phyloP scores from a whole-genome alignment of 768 basidiomycete species.

The Kwoniella mangroviensis region DNA sequence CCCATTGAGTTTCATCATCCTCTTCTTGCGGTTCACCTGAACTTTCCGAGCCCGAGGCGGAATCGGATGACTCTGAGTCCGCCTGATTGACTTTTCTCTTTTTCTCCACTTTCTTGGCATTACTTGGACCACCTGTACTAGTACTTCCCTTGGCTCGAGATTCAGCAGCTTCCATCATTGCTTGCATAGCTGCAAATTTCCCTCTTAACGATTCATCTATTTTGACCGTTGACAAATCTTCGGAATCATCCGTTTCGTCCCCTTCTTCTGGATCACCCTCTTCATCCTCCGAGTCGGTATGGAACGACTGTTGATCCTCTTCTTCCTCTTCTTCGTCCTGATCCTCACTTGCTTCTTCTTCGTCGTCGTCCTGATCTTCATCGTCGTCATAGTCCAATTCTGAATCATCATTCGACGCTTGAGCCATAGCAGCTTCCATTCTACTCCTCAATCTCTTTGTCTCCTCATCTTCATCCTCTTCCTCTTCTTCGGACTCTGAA shows the following conservation, averaged over 20 bases:
- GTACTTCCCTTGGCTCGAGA: slow-evolving; percentile 8
- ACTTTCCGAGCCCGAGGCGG: not conserved
- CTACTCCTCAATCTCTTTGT: slow-evolving; percentile 20
- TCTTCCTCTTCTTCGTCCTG: slow-evolving; percentile 8
- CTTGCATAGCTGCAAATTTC: slow-evolving; percentile 22
- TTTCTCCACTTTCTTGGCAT: slow-evolving; percentile 5
- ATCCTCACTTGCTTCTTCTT: slow-evolving; percentile 2
- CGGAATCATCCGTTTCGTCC: slow-evolving; percentile 23
- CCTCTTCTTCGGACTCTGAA: slow-evolving; percentile 18
- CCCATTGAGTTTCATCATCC: slow-evolving; percentile 31
- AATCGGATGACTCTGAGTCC: not conserved
- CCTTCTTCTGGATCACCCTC: slow-evolving; percentile 6
- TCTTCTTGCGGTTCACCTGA: slow-evolving; percentile 1
- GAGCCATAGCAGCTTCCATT: slow-evolving; percentile 39
- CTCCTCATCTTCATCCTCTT: slow-evolving; percentile 30
- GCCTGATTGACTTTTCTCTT: slow-evolving; percentile 11
- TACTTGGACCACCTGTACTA: slow-evolving; percentile 15
- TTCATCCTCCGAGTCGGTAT: slow-evolving; percentile 22
- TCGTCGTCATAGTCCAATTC: slow-evolving; percentile 23
- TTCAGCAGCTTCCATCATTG: slow-evolving; percentile 31
- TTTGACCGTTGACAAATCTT: slow-evolving; percentile 16
- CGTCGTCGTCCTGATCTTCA: not conserved
- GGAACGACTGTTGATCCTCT: slow-evolving; percentile 15
- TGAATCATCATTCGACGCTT: slow-evolving; percentile 36
- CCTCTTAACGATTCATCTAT: slow-evolving; percentile 16